Evolutionary conservation across 2,329 filamentous ascomycete species (phyloP).

Genomic region (Parascedosporium putredinis): DNA sequence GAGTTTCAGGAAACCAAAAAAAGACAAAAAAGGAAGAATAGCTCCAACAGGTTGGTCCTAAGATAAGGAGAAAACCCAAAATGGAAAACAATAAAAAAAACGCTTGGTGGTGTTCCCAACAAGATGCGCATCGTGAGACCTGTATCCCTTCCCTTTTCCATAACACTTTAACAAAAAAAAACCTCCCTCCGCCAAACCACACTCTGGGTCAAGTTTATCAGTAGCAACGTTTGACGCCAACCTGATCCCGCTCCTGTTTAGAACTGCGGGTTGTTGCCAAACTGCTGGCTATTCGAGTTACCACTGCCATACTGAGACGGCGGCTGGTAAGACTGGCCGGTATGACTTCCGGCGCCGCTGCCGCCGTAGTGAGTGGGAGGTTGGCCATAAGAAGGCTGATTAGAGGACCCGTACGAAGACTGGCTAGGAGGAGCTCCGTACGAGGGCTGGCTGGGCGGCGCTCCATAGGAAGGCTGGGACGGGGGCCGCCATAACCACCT

Average conservation of each 20-base stretch:
- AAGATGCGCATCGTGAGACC: not conserved
- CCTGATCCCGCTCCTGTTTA: no score
- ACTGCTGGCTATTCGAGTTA: constrained; percentile 8
- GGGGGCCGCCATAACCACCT: constrained; percentile 15
- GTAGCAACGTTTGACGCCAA: no score
- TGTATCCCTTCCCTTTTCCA: not conserved
- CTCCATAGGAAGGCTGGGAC: constrained; percentile 16
- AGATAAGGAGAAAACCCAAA: no score
- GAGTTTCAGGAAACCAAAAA: not conserved
- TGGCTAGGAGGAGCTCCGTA: constrained; percentile 18
- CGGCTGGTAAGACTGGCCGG: constrained; percentile 4
- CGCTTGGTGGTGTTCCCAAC: not conserved
- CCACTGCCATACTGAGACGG: constrained; percentile 13
- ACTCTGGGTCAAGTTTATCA: no score
- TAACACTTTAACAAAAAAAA: constrained; percentile 5
- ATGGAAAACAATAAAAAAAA: constrained; percentile 2
- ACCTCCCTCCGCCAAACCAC: no score
- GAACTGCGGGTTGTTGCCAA: constrained; percentile 8
- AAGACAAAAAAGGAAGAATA: not conserved
- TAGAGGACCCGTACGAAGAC: constrained; percentile 16
- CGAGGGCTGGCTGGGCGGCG: constrained; percentile 13
- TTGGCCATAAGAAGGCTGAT: constrained; percentile 7
- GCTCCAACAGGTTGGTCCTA: not conserved
- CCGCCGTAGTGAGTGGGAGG: constrained; percentile 8
- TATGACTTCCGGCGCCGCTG: constrained; percentile 1